Percentiles rank a stretch among this genome's conserved stretches.
Evolutionary conservation across 2,329 filamentous ascomycete genomes (phyloP).

Genomic region (Monilinia vaccinii-corymbosi): DNA sequence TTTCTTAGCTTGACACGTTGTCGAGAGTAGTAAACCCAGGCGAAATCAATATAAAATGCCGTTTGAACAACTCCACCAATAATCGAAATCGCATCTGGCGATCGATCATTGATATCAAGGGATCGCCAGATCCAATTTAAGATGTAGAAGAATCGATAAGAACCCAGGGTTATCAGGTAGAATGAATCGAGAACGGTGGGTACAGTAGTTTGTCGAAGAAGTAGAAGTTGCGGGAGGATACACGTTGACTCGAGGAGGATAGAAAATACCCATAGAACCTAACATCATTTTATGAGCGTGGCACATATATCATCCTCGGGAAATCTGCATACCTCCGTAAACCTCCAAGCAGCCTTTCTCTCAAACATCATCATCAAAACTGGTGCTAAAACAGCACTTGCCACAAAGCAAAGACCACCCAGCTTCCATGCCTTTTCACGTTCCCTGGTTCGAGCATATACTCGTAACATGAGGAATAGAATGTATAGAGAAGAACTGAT

Average conservation of each 20-base stretch:
- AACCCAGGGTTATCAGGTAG: slow-evolving; percentile 80
- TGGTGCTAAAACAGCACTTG: slow-evolving; percentile 59
- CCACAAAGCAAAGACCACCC: slow-evolving; percentile 58
- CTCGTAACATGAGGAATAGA: slow-evolving; percentile 75
- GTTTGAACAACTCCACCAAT: slow-evolving; percentile 88
- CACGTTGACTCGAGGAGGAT: slow-evolving; percentile 87
- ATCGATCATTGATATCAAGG: slow-evolving; percentile 48
- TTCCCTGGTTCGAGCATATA: slow-evolving; percentile 82
- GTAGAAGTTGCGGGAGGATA: slow-evolving; percentile 81
- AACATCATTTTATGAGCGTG: neutral
- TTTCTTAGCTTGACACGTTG: slow-evolving; percentile 88
- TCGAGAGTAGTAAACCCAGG: slow-evolving; percentile 91
- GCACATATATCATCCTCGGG: neutral
- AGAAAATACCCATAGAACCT: slow-evolving; percentile 83
- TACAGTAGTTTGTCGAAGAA: slow-evolving; percentile 88
- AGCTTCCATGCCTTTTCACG: slow-evolving; percentile 91
- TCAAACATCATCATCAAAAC: slow-evolving; percentile 64
- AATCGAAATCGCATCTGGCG: slow-evolving; percentile 64
- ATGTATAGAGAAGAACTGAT: slow-evolving; percentile 78
- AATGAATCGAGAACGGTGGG: slow-evolving; percentile 96
- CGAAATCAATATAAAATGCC: slow-evolving; percentile 83
- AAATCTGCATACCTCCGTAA: slow-evolving; percentile 39
- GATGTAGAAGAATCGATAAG: slow-evolving; percentile 82
- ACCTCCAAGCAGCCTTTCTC: slow-evolving; percentile 35
- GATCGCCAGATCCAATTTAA: slow-evolving; percentile 79